Percentiles rank a stretch among this genome's conserved stretches.
These are phyloP conservation scores for Perkinsus olseni DNA, from an alignment of 169 alveolate genomes.

Conservation along the genomic window DNA sequence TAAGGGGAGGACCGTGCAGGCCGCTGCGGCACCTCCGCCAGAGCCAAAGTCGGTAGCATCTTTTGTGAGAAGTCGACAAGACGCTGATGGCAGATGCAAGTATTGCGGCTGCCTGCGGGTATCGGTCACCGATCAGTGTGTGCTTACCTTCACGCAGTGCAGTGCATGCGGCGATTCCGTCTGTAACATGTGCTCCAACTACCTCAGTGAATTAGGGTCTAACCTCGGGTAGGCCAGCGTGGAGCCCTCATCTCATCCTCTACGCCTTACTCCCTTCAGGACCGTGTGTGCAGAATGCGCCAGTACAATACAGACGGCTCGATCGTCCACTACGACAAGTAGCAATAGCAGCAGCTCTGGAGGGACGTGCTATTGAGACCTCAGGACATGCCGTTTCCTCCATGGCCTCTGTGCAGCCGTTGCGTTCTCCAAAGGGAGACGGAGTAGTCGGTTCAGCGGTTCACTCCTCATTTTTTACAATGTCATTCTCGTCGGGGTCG, in stretches of 20 bases:
- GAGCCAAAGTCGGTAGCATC: background rate
- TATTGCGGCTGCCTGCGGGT: background rate
- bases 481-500: background rate
- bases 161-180: background rate
- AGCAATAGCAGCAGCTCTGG: background rate
- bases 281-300: background rate
- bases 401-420: background rate
- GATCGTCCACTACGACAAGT: background rate
- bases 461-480: background rate
- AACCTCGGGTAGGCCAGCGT: background rate
- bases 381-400: background rate
- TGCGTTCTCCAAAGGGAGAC: background rate
- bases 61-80: background rate
- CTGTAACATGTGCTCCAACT: background rate
- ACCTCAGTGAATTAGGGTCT: background rate
- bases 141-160: background rate
- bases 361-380: background rate
- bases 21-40: background rate
- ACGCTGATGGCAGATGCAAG: background rate
- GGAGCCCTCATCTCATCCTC: too few species aligned
- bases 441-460: background rate
- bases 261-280: too few species aligned
- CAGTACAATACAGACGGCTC: background rate
- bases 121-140: background rate
- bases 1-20: background rate